A percentile compares a stretch with the other conserved stretches of the same genome.
These are phyloP conservation scores for Tetrahymena thermophila DNA, from an alignment of 73 alveolate genomes.

Conservation along the genomic window DNA sequence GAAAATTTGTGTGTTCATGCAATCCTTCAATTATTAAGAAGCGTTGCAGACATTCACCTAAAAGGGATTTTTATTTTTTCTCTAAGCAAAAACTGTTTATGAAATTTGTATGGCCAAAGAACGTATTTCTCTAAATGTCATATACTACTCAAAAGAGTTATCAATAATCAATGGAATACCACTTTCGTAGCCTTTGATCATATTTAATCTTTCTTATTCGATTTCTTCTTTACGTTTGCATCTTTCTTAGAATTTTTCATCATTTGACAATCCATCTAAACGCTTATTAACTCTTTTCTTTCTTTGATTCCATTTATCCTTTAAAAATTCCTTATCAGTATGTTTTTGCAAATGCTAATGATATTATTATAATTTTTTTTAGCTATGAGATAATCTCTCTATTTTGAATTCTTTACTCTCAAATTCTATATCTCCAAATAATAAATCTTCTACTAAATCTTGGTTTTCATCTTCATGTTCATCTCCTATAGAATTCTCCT, in stretches of 20 bases:
- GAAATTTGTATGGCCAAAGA: neutral
- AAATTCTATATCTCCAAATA: neutral
- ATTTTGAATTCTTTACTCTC: neutral
- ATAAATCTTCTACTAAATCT: neutral
- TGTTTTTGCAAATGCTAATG: neutral
- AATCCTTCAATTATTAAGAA: neutral
- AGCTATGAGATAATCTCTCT: neutral
- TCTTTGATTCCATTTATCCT: neutral
- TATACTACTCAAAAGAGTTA: neutral
- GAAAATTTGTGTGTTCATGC: neutral
- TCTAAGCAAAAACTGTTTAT: neutral
- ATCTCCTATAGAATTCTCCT: neutral
- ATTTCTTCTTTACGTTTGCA: neutral
- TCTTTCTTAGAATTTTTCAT: neutral
- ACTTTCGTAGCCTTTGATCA: neutral
- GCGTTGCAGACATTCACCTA: neutral
- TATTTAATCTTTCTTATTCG: neutral
- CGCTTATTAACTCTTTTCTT: neutral
- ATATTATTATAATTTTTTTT: neutral
- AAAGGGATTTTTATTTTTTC: neutral
- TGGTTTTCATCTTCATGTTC: neutral
- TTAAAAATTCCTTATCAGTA: neutral
- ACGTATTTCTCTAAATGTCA: neutral
- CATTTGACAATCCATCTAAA: neutral
- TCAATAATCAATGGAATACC: neutral